phyloP scores from a whole-genome alignment of 202 grass and related monocot genomes.

The Zizania palustris region DNA sequence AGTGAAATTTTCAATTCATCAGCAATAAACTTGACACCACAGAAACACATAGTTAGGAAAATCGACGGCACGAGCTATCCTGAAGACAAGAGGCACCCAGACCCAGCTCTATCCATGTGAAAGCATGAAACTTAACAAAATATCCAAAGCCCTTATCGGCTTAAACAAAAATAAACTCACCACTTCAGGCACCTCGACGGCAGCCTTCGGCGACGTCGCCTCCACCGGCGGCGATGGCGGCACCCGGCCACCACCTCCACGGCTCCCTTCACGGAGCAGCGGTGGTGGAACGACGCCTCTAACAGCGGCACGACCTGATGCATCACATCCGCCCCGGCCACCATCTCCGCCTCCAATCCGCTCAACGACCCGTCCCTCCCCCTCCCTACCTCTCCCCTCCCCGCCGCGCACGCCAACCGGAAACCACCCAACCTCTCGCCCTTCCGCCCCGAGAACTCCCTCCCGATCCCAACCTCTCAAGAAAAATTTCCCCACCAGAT shows the following conservation, averaged over 20 bases:
- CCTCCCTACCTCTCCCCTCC: conserved; percentile 1
- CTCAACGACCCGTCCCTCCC: neutral
- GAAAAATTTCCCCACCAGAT: neutral
- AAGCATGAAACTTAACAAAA: neutral
- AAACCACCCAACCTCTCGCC: conserved; percentile 30
- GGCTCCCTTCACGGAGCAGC: conserved; percentile 51
- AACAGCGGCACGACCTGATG: conserved; percentile 70
- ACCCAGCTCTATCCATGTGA: neutral
- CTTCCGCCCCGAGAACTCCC: conserved; percentile 22
- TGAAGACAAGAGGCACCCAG: neutral
- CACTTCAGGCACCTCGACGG: conserved; percentile 53
- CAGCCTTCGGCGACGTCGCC: conserved; percentile 35
- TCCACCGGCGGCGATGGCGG: conserved; percentile 37
- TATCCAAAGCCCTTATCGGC: neutral
- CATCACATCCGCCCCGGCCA: conserved; percentile 74
- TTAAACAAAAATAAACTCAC: conserved; percentile 46
- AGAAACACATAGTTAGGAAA: neutral
- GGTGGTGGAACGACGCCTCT: conserved; percentile 55
- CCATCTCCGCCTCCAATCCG: conserved; percentile 58
- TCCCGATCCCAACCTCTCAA: conserved; percentile 38
- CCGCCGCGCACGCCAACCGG: neutral
- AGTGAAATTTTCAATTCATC: neutral
- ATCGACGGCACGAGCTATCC: neutral
- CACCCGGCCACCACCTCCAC: conserved; percentile 51
- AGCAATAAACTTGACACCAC: neutral